A percentile compares a stretch with the other conserved stretches of the same genome.
Conservation (phyloP, 495 filamentous ascomycete genomes). For the Thozetella sp. region DNA sequence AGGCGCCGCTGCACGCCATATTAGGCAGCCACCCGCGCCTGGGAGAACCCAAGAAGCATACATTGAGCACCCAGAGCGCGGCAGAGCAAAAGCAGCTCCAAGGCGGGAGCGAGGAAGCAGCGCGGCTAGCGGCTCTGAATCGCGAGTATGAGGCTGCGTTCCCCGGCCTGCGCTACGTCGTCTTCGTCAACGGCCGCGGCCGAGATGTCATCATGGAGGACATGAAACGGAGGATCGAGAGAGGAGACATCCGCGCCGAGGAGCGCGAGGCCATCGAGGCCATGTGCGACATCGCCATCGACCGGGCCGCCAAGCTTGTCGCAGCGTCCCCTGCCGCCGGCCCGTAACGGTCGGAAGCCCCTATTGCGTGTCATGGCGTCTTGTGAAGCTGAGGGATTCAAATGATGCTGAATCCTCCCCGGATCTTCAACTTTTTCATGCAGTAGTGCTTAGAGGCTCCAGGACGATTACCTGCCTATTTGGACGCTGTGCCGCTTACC, state of each 20-base stretch:
- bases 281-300: constrained; percentile 3
- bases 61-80: constrained; percentile 66
- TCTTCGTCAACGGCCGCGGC: constrained; percentile 86
- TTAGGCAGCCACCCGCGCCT: constrained; percentile 87
- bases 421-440: too few species aligned
- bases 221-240: constrained; percentile 76
- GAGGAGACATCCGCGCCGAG: constrained; percentile 67
- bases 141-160: constrained; percentile 79
- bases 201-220: constrained; percentile 78
- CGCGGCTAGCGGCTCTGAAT: constrained; percentile 68
- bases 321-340: neutral
- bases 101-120: constrained; percentile 44
- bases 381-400: neutral
- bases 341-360: too few species aligned
- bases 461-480: too few species aligned
- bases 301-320: neutral
- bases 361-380: neutral
- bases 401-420: too few species aligned
- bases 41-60: constrained; percentile 68
- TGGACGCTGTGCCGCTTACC: too few species aligned
- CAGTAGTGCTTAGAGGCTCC: too few species aligned
- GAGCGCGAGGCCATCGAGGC: constrained; percentile 74
- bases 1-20: constrained; percentile 55
- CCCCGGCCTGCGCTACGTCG: constrained; percentile 86
- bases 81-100: constrained; percentile 81